Percentiles rank a stretch among this genome's conserved stretches.
Evolutionary conservation across 2,329 filamentous ascomycete genomes (phyloP).

Genomic region (Hypoxylon sp.): DNA sequence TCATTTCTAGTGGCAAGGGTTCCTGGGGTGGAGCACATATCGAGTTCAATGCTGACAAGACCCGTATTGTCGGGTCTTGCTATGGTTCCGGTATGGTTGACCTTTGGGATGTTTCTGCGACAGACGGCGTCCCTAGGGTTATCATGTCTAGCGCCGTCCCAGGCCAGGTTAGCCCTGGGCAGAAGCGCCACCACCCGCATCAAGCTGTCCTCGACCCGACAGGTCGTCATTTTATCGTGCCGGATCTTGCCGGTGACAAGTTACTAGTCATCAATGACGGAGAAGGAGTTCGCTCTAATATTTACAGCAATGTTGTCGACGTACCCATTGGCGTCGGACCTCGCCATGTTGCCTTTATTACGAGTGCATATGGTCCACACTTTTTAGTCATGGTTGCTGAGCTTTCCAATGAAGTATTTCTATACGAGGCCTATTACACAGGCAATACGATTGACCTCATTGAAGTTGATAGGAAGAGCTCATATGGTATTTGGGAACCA

Average conservation of each 20-base stretch:
- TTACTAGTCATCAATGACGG: constrained; percentile 64
- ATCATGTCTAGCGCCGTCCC: background rate
- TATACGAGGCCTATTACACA: background rate
- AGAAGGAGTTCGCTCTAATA: constrained; percentile 56
- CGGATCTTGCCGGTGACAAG: constrained; percentile 64
- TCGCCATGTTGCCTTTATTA: background rate
- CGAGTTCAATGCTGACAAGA: constrained; percentile 61
- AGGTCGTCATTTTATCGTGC: constrained; percentile 64
- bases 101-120: background rate
- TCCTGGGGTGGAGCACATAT: constrained; percentile 63
- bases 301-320: background rate
- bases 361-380: background rate
- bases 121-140: background rate
- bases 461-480: background rate
- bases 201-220: constrained; percentile 64
- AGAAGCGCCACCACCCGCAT: constrained; percentile 59
- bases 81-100: constrained; percentile 58
- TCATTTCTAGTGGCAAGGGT: constrained; percentile 17
- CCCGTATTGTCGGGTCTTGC: constrained; percentile 61
- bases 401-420: constrained; percentile 1
- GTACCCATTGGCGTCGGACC: background rate
- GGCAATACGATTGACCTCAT: background rate
- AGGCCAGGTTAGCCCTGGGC: constrained; percentile 49
- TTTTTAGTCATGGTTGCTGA: background rate
- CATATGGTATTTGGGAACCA: background rate